Base-by-base conservation (phyloP, 2,329 filamentous ascomycete species). In the Colletotrichum graminicola region DNA sequence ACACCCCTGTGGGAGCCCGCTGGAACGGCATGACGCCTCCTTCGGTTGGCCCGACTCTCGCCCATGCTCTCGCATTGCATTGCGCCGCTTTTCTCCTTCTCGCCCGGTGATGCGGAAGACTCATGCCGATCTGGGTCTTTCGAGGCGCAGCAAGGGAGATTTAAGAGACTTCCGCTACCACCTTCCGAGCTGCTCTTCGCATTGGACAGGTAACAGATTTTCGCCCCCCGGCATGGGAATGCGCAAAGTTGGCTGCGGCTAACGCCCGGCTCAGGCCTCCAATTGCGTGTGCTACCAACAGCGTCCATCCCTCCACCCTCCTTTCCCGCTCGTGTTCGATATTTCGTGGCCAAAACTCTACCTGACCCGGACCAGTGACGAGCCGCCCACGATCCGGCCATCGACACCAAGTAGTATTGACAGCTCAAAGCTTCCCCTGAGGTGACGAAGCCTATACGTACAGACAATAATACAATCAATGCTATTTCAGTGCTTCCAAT, bases 301-400 rank as follows among this genome's bases (percentile, higher is more conserved):
- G 60, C 59, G 52, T 59, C 45, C 65, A 71, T 68, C 69, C 69
- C 59, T 69, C 56, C 57, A 71, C 70, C 70, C 66, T 66, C 70
- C 66, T 71, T 72, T 72, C 41, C 66, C 65, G 47, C 70, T 72
- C 70, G 70, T 72, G 66, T 72, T 71, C 49, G 26, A 71, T 71
- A 43, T 54, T 55, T 39, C 32, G 34, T 59, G 47, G 66, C 59
- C 60, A 47, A 66, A 59, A 63, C 65, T 72, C 29, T 64, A 69
- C 65, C 54, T 63, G n/a, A 45, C 65, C 23, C 59, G 14, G 54
- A 49, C 65, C 65, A 68, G 65, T 68, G 18, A 54, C 47, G 21
- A 29, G 36, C 39, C 36, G 69, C 56, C 60, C 39, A 32, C 21
- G 34, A 72, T 69, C 54, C 41, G 59, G 69, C 64, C 59, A 63